phyloP scores from a whole-genome alignment of 306 rosid genomes.

The Lagenaria siceraria region DNA sequence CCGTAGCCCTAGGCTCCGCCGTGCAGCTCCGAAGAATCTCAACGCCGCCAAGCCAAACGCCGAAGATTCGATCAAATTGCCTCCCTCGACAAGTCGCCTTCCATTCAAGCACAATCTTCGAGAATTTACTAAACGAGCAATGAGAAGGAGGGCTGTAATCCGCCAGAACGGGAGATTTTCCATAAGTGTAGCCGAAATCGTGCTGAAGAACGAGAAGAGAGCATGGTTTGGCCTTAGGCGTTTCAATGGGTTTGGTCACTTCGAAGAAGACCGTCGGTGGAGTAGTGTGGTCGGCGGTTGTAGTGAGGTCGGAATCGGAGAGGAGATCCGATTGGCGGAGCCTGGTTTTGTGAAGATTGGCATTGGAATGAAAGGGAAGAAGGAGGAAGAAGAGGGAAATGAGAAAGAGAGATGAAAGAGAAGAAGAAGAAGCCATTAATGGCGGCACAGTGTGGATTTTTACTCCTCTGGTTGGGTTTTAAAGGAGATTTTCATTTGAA shows the following conservation, averaged over 20 bases:
- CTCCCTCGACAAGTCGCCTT: conserved; percentile 62
- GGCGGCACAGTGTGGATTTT: background rate
- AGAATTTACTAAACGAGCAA: conserved; percentile 28
- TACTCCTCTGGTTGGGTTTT: background rate
- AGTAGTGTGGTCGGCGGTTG: conserved; percentile 13
- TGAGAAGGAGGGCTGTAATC: conserved; percentile 53
- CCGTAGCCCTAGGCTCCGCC: conserved; percentile 66
- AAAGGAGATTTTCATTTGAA: background rate
- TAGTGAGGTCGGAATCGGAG: conserved; percentile 6
- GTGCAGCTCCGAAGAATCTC: conserved; percentile 88
- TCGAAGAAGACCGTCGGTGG: conserved; percentile 51
- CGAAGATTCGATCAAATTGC: conserved; percentile 82
- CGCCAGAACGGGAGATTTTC: conserved; percentile 50
- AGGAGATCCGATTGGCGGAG: conserved; percentile 20
- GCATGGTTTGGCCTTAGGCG: conserved; percentile 54
- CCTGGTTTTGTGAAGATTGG: conserved; percentile 38
- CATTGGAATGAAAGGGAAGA: conserved; percentile 22
- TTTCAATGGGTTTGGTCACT: conserved; percentile 60
- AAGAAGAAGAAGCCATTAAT: conserved; percentile 22
- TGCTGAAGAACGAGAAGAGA: conserved; percentile 48
- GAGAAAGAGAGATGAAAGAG: background rate
- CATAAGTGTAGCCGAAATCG: conserved; percentile 65
- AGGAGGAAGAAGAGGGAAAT: conserved; percentile 19
- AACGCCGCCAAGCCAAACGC: conserved; percentile 85
- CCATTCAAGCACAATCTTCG: conserved; percentile 73